Conservation (phyloP, 306 rosid genomes). For the Quercus cerris region DNA sequence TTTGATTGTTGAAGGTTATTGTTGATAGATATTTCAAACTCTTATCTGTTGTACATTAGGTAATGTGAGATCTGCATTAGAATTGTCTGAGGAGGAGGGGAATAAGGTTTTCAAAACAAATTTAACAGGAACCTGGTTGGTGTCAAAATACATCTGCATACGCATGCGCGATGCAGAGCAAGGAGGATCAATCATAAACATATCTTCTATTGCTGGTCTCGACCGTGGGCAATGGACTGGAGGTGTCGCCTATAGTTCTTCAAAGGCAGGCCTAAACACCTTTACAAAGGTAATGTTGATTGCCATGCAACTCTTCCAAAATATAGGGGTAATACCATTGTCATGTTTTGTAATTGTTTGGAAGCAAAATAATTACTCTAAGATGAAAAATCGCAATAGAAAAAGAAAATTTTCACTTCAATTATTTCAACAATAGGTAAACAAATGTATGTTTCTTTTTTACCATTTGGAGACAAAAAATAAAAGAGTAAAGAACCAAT, state of each 20-base stretch:
- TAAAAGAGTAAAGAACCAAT: neutral
- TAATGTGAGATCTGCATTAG: slow-evolving; percentile 49
- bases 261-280: slow-evolving; percentile 54
- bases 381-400: neutral
- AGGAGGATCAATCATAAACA: slow-evolving; percentile 71
- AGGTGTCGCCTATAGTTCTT: slow-evolving; percentile 47
- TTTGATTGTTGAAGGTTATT: neutral
- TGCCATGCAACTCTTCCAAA: neutral
- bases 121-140: slow-evolving; percentile 69
- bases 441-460: neutral
- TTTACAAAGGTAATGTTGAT: slow-evolving; percentile 51
- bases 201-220: slow-evolving; percentile 62
- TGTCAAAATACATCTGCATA: slow-evolving; percentile 54
- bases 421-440: neutral
- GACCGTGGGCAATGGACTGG: slow-evolving; percentile 71
- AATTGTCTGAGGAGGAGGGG: slow-evolving; percentile 75
- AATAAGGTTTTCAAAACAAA: slow-evolving; percentile 45
- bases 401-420: neutral
- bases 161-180: slow-evolving; percentile 47
- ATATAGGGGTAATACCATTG: neutral
- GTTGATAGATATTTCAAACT: neutral
- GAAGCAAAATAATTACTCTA: neutral
- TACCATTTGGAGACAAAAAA: neutral
- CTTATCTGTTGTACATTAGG: slow-evolving; percentile 32
- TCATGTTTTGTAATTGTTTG: neutral